These are phyloP conservation scores for Paraphysoderma sedebokerense DNA, from an alignment of 371 early-diverging fungal genomes.

Conservation along the genomic window DNA sequence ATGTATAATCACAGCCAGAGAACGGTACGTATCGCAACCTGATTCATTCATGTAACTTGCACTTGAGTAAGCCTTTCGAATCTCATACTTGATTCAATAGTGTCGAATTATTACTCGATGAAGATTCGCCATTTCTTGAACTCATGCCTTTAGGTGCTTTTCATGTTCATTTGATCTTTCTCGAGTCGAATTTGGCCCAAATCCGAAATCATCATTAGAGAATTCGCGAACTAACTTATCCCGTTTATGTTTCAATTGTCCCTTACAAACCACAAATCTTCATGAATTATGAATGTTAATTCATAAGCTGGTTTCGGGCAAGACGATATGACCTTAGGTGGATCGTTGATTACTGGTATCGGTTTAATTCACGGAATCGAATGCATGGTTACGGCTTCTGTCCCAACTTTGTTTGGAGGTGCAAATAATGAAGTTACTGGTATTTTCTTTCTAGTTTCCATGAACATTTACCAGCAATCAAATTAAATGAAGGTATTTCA, in stretches of 20 bases:
- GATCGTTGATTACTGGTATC: slow-evolving; percentile 47
- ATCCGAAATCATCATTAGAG: not conserved
- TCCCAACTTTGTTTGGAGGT: slow-evolving; percentile 49
- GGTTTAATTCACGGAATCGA: slow-evolving; percentile 50
- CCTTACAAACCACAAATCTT: no score
- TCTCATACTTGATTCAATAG: slow-evolving; percentile 24
- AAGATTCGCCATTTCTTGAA: slow-evolving; percentile 56
- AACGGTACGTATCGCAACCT: no score
- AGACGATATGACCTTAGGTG: slow-evolving; percentile 52
- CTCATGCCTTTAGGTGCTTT: slow-evolving; percentile 25
- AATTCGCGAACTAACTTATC: not conserved
- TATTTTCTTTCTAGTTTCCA: no score
- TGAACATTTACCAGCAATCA: no score
- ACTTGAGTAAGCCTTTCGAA: no score
- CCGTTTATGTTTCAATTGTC: no score
- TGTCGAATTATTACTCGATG: slow-evolving; percentile 44
- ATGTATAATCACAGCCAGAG: no score
- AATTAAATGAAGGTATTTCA: no score
- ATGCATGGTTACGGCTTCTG: slow-evolving; percentile 41
- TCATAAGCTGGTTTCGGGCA: slow-evolving; percentile 49
- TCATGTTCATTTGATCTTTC: no score
- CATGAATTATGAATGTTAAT: no score
- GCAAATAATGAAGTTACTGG: slow-evolving; percentile 43
- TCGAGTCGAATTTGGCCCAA: no score
- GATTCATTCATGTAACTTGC: no score